Evolutionary conservation across 805 yeast species (phyloP).

Genomic region (Hanseniaspora meyeri): DNA sequence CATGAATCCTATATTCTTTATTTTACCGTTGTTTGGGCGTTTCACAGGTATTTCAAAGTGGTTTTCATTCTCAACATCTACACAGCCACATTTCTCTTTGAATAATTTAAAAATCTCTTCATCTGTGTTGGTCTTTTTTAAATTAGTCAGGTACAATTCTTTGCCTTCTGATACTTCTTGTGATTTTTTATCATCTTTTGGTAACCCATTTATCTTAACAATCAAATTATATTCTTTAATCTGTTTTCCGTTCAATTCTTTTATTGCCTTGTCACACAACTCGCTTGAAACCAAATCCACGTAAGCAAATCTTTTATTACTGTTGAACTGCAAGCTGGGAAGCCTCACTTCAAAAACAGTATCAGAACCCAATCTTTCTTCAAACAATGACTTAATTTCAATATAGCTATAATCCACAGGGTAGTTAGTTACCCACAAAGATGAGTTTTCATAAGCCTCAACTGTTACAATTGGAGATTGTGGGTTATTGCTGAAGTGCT

Average conservation of each 20-base stretch:
- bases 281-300: slow-evolving; percentile 39
- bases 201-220: slow-evolving; percentile 54
- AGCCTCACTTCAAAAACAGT: slow-evolving; percentile 41
- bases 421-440: slow-evolving; percentile 64
- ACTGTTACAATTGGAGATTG: slow-evolving; percentile 35
- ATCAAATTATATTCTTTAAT: slow-evolving; percentile 34
- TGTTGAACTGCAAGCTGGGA: slow-evolving; percentile 47
- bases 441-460: slow-evolving; percentile 33
- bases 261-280: slow-evolving; percentile 36
- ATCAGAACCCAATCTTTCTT: slow-evolving; percentile 25
- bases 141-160: slow-evolving; percentile 16
- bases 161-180: slow-evolving; percentile 48
- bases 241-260: slow-evolving; percentile 30
- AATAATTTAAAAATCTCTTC: slow-evolving; percentile 21
- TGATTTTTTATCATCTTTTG: slow-evolving; percentile 35
- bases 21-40: not conserved
- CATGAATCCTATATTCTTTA: slow-evolving; percentile 60
- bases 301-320: slow-evolving; percentile 61
- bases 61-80: not conserved
- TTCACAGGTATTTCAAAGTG: slow-evolving; percentile 8
- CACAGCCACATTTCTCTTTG: slow-evolving; percentile 4
- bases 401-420: slow-evolving; percentile 42
- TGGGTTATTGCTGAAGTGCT: slow-evolving; percentile 27
- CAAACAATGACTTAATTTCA: slow-evolving; percentile 33
- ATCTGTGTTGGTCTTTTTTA: not conserved